These are phyloP conservation scores for Rachicladosporium sp. DNA, from an alignment of 2,329 filamentous ascomycete species.

Conservation along the genomic window DNA sequence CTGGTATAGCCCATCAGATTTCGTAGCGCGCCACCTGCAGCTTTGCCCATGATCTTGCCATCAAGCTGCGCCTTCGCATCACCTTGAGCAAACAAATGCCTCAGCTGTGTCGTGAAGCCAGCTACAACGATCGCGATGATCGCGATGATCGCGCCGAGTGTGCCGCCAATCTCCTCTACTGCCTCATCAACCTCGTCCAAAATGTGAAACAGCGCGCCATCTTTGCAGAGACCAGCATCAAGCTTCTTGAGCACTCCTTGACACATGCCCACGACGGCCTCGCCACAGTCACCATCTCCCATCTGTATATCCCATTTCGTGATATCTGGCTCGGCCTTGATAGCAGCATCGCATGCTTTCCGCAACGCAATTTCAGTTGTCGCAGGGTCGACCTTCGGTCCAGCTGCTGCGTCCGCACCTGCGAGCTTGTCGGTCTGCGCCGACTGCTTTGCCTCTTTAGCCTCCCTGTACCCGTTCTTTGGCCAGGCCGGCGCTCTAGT, in stretches of 20 bases:
- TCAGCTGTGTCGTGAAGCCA: slow-evolving; percentile 27
- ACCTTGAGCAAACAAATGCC: slow-evolving; percentile 17
- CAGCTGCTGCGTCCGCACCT: slow-evolving; percentile 24
- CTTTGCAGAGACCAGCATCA: slow-evolving; percentile 17
- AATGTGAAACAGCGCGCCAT: slow-evolving; percentile 20
- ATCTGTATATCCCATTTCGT: slow-evolving; percentile 52
- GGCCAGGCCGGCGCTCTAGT: slow-evolving; percentile 43
- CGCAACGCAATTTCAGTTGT: slow-evolving; percentile 28
- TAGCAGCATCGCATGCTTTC: slow-evolving; percentile 34
- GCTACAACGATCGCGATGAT: slow-evolving; percentile 21
- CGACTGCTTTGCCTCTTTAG: slow-evolving; percentile 7
- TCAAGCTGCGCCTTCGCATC: slow-evolving; percentile 12
- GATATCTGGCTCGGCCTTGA: slow-evolving; percentile 49
- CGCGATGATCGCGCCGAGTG: slow-evolving; percentile 25
- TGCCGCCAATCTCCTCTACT: slow-evolving; percentile 28
- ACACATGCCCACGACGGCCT: slow-evolving; percentile 34
- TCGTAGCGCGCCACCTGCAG: slow-evolving; percentile 28
- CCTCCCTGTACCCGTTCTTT: slow-evolving; percentile 30
- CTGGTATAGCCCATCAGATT: slow-evolving; percentile 30
- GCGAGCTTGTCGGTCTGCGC: slow-evolving; percentile 17
- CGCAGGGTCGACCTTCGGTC: slow-evolving; percentile 16
- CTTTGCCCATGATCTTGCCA: slow-evolving; percentile 14
- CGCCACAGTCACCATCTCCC: slow-evolving; percentile 56
- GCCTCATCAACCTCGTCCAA: slow-evolving; percentile 23
- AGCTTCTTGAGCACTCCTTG: slow-evolving; percentile 21